phyloP scores from a whole-genome alignment of 2,329 filamentous ascomycete species.

The Lachnellula hyalina region DNA sequence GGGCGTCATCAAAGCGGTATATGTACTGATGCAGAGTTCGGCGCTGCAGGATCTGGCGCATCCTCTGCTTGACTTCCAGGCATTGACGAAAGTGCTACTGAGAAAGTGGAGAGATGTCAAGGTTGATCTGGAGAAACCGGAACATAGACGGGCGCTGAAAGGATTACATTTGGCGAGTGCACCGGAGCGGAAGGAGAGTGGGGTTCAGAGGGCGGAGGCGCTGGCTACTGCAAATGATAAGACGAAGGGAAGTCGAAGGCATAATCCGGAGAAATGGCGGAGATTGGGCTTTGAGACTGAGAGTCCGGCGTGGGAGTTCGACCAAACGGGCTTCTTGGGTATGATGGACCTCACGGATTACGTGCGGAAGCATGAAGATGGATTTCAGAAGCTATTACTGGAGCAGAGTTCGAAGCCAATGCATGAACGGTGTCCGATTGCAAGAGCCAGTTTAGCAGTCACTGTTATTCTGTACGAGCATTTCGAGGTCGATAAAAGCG shows the following conservation, averaged over 20 bases:
- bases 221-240: constrained; percentile 34
- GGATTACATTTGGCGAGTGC: constrained; percentile 78
- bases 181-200: constrained; percentile 50
- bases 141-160: constrained; percentile 75
- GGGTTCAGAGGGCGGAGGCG: constrained; percentile 26
- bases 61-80: constrained; percentile 88
- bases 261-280: constrained; percentile 90
- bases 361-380: constrained; percentile 84
- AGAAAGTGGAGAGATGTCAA: constrained; percentile 82
- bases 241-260: constrained; percentile 61
- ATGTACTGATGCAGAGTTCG: constrained; percentile 89
- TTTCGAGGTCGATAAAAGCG: constrained; percentile 85
- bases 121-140: constrained; percentile 79
- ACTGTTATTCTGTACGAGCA: constrained; percentile 90
- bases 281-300: constrained; percentile 88
- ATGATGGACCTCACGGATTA: constrained; percentile 98
- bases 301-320: constrained; percentile 80
- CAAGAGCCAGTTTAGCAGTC: constrained; percentile 77
- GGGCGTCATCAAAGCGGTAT: constrained; percentile 87
- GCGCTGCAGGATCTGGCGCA: constrained; percentile 85
- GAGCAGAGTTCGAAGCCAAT: constrained; percentile 75
- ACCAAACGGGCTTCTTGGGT: constrained; percentile 78
- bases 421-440: constrained; percentile 76
- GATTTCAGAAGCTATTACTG: constrained; percentile 84
- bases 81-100: constrained; percentile 79